These are phyloP conservation scores for Wallemia mellicola DNA, from an alignment of 1,284 basidiomycete species.

Conservation along the genomic window DNA sequence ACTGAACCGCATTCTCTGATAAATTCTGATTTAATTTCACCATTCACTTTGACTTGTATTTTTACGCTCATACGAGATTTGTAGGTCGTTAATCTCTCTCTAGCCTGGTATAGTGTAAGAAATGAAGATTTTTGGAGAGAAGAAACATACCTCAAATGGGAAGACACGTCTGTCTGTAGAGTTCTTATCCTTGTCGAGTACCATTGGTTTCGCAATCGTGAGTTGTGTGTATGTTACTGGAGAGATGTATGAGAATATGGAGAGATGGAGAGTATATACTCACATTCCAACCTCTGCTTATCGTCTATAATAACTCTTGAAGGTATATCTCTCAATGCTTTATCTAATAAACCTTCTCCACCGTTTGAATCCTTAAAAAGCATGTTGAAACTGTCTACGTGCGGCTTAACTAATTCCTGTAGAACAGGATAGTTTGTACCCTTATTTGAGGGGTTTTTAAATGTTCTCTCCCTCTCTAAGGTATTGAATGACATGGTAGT, in stretches of 20 bases:
- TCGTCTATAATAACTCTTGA: slow-evolving; percentile 78
- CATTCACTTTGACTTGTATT: slow-evolving; percentile 57
- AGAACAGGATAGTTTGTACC: slow-evolving; percentile 48
- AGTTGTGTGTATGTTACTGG: slow-evolving; percentile 12
- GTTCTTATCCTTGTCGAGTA: slow-evolving; percentile 49
- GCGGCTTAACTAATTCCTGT: slow-evolving; percentile 76
- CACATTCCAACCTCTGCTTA: slow-evolving; percentile 18
- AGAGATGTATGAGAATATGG: not conserved
- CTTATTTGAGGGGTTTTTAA: slow-evolving; percentile 41
- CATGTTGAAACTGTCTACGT: slow-evolving; percentile 88
- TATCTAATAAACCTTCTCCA: slow-evolving; percentile 45
- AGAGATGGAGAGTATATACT: not conserved
- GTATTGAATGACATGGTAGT: slow-evolving; percentile 35
- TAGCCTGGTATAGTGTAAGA: slow-evolving; percentile 28
- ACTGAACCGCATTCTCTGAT: slow-evolving; percentile 68
- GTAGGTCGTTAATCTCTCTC: slow-evolving; percentile 76
- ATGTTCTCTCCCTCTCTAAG: slow-evolving; percentile 46
- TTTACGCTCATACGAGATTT: slow-evolving; percentile 71
- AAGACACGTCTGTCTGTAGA: slow-evolving; percentile 51
- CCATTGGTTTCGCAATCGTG: slow-evolving; percentile 55
- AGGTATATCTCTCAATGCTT: slow-evolving; percentile 56
- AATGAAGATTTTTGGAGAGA: slow-evolving; percentile 5
- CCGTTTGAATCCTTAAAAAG: slow-evolving; percentile 66
- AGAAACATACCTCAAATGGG: slow-evolving; percentile 43
- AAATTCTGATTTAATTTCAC: slow-evolving; percentile 37